Percentiles rank a stretch among this genome's conserved stretches.
These are phyloP conservation scores for Blastosporella zonata DNA, from an alignment of 1,284 basidiomycete genomes.

Conservation along the genomic window DNA sequence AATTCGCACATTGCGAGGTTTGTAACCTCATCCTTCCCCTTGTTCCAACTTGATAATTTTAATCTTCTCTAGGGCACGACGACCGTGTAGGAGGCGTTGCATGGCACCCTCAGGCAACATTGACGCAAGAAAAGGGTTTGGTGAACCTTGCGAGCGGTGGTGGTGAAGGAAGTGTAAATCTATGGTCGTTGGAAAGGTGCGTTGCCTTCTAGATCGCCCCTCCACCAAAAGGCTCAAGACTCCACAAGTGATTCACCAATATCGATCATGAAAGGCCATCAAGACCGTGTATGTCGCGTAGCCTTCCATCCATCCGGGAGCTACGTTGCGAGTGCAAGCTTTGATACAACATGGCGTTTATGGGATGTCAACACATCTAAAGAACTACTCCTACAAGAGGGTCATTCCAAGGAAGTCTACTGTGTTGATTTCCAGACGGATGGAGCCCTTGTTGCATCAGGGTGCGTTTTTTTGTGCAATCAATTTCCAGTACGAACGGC, in stretches of 20 bases:
- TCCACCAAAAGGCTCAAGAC: constrained; percentile 6
- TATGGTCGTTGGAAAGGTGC: constrained; percentile 88
- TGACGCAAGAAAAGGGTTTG: constrained; percentile 64
- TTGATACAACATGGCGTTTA: constrained; percentile 97
- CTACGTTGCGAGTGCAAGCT: constrained; percentile 93
- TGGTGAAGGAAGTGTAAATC: constrained; percentile 80
- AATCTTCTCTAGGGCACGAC: constrained; percentile 60
- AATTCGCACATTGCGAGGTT: constrained; percentile 70
- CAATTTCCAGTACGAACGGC: not conserved
- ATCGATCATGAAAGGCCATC: constrained; percentile 83
- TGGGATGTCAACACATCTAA: constrained; percentile 87
- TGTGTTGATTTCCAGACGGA: constrained; percentile 94
- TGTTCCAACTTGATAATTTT: not conserved
- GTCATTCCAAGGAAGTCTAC: constrained; percentile 97
- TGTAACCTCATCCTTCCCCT: constrained; percentile 17
- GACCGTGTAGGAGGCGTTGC: constrained; percentile 95
- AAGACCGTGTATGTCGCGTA: constrained; percentile 87
- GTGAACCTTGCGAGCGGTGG: constrained; percentile 92
- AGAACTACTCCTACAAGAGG: constrained; percentile 91
- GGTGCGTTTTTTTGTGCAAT: constrained; percentile 46
- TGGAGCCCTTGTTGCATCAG: constrained; percentile 89
- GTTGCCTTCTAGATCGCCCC: constrained; percentile 15
- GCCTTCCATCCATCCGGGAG: constrained; percentile 95
- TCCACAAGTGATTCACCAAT: constrained; percentile 70
- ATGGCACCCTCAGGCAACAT: constrained; percentile 94